Percentiles rank a stretch among this genome's conserved stretches.
Conservation (phyloP, 768 basidiomycete species). For the Saitozyma sp. region DNA sequence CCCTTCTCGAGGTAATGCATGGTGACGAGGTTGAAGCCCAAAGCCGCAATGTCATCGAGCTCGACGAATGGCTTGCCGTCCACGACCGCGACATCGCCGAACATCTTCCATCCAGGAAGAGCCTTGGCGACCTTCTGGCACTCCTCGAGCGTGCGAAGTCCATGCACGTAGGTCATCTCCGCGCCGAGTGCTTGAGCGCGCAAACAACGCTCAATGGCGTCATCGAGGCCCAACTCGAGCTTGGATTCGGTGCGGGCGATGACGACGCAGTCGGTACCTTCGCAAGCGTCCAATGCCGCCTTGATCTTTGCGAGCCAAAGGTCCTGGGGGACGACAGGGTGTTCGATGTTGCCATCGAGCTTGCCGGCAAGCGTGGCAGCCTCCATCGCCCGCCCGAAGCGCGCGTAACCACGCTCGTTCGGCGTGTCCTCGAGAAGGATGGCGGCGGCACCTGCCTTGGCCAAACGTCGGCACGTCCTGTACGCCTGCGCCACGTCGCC, state of each 20-base stretch:
- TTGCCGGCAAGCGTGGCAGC: too few species aligned
- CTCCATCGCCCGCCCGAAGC: background rate
- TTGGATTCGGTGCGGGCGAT: conserved; percentile 3
- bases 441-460: conserved; percentile 3
- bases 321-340: too few species aligned
- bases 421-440: conserved; percentile 1
- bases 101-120: conserved; percentile 7
- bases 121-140: conserved; percentile 7
- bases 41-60: conserved; percentile 8
- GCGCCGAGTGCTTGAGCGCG: conserved; percentile 7
- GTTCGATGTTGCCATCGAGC: too few species aligned
- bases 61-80: conserved; percentile 9
- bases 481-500: conserved; percentile 1
- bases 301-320: too few species aligned
- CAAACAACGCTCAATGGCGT: conserved; percentile 8
- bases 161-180: conserved; percentile 6
- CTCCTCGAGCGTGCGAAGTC: conserved; percentile 6
- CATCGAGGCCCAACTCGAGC: conserved; percentile 3
- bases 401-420: conserved; percentile 2
- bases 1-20: conserved; percentile 9
- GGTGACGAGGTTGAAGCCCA: conserved; percentile 8
- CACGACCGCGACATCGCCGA: conserved; percentile 6
- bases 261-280: background rate
- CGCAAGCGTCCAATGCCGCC: too few species aligned
- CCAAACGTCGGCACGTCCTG: conserved; percentile 1